Percentiles rank a stretch among this genome's conserved stretches.
These are phyloP conservation scores for Paramecium tetraurelia DNA, from an alignment of 73 alveolate species.

Conservation along the genomic window DNA sequence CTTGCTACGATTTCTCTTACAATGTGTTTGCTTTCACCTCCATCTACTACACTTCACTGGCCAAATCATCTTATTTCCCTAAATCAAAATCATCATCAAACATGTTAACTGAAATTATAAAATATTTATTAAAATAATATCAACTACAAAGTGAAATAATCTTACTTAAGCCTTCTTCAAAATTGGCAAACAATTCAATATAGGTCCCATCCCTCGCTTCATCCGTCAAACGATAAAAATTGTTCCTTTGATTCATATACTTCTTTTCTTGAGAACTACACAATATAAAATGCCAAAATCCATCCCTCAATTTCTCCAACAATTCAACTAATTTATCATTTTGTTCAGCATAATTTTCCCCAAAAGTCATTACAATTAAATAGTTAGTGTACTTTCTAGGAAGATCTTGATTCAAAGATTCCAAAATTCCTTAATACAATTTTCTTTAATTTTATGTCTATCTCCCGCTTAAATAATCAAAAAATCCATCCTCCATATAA, in stretches of 20 bases:
- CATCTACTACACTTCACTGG: neutral
- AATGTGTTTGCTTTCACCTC: neutral
- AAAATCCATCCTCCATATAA: constrained; percentile 29
- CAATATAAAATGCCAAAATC: neutral
- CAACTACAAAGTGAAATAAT: neutral
- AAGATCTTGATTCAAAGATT: neutral
- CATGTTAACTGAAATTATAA: constrained; percentile 4
- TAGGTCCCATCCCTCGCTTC: constrained; percentile 30
- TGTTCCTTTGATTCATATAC: neutral
- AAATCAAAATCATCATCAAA: neutral
- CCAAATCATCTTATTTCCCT: neutral
- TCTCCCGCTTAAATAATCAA: constrained; percentile 9
- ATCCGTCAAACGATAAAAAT: neutral
- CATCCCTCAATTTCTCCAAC: neutral
- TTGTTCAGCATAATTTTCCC: neutral
- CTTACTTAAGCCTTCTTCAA: constrained; percentile 27
- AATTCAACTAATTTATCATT: neutral
- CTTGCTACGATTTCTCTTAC: neutral
- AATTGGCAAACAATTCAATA: constrained; percentile 19
- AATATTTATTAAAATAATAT: neutral
- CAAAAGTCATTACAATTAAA: neutral
- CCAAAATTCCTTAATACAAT: neutral
- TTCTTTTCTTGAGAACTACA: neutral
- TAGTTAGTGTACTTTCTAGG: neutral
- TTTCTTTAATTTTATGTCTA: neutral